Conservation (phyloP, 2,329 filamentous ascomycete species). For the Madurella fahalii region DNA sequence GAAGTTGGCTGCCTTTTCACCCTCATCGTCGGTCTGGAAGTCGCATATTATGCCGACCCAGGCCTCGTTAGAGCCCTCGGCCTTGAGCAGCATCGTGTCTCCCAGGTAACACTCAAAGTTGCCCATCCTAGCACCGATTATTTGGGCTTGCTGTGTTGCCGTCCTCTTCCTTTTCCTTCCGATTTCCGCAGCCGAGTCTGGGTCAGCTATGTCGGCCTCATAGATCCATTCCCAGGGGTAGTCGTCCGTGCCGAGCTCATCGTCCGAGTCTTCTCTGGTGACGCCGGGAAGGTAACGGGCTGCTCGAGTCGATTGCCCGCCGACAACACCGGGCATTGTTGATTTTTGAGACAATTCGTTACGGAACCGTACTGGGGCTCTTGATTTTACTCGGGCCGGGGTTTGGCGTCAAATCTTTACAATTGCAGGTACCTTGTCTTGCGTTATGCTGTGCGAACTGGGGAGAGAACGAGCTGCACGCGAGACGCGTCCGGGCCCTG, state of each 20-base stretch:
- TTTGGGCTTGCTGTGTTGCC: constrained; percentile 40
- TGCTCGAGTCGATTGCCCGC: constrained; percentile 7
- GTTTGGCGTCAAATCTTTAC: no score
- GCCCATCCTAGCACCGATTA: constrained; percentile 80
- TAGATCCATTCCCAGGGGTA: constrained; percentile 80
- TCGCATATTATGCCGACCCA: constrained; percentile 90
- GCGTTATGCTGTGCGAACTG: no score
- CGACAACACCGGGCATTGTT: constrained; percentile 16
- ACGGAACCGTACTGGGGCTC: no score
- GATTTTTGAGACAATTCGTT: not conserved
- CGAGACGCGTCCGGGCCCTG: constrained; percentile 6
- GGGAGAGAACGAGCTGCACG: not conserved
- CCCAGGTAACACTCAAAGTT: constrained; percentile 75
- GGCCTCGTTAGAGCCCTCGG: constrained; percentile 78
- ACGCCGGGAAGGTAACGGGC: constrained; percentile 47
- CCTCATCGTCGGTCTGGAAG: constrained; percentile 70
- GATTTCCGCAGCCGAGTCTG: constrained; percentile 2
- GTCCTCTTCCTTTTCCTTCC: constrained; percentile 35
- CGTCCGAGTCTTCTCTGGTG: constrained; percentile 75
- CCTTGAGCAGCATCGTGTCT: constrained; percentile 81
- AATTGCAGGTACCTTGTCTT: no score
- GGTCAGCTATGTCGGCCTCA: constrained; percentile 30
- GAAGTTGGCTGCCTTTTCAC: constrained; percentile 78
- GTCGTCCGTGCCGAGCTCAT: constrained; percentile 74
- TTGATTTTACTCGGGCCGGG: no score